A percentile compares a stretch with the other conserved stretches of the same genome.
Conservation (phyloP, 129 eudicot genomes). For the Daucus carota region DNA sequence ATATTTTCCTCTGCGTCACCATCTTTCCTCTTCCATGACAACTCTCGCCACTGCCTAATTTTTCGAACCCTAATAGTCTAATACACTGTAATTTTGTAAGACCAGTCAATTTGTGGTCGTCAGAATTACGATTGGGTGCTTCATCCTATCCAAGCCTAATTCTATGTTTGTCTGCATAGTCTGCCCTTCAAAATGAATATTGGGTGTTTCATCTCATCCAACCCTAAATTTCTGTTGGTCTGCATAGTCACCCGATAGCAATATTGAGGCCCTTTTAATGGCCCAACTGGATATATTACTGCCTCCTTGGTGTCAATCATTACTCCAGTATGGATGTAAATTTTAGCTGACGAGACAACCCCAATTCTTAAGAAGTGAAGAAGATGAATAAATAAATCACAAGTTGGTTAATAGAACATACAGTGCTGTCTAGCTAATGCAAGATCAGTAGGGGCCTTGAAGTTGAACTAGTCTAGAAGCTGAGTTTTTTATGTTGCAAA, state of each 20-base stretch:
- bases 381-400: background rate
- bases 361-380: background rate
- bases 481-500: background rate
- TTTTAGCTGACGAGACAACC: background rate
- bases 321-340: background rate
- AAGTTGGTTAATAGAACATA: background rate
- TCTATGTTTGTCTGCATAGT: background rate
- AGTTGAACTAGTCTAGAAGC: background rate
- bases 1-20: too few species aligned
- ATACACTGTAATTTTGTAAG: too few species aligned
- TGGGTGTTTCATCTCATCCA: too few species aligned
- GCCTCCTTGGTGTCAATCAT: background rate
- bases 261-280: background rate
- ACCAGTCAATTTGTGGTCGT: too few species aligned
- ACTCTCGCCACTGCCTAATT: too few species aligned
- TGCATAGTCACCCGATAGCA: background rate
- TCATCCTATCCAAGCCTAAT: too few species aligned
- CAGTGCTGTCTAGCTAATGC: too few species aligned
- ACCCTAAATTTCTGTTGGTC: background rate
- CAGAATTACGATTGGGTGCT: too few species aligned
- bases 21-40: too few species aligned
- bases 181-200: too few species aligned
- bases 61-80: too few species aligned
- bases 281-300: background rate
- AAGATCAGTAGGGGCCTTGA: background rate